A percentile compares a stretch with the other conserved stretches of the same genome.
Evolutionary conservation across 345 rosid genomes (phyloP).

Genomic region (Psidium friedrichsthalianum): DNA sequence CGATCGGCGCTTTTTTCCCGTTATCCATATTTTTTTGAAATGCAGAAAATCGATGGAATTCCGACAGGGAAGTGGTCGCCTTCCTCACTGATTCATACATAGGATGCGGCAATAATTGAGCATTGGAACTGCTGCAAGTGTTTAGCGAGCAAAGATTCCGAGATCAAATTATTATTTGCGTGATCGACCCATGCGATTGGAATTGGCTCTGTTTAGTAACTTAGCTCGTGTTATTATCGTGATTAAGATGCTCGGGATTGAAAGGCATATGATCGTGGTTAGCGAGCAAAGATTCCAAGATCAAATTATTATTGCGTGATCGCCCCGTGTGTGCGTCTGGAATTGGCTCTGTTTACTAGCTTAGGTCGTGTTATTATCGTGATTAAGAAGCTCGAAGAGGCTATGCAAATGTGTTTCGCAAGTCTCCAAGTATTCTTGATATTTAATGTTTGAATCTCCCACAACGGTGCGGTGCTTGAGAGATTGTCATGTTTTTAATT

Average conservation of each 20-base stretch:
- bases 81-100: not conserved
- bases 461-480: accelerated
- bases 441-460: no score
- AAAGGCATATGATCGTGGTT: no score
- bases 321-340: accelerated
- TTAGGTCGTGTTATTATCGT: not conserved
- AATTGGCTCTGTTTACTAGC: not conserved
- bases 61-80: not conserved
- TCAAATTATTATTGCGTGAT: accelerated
- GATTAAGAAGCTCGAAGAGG: not conserved
- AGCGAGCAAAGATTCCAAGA: accelerated
- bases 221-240: no score
- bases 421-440: not conserved
- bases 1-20: not conserved
- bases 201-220: no score
- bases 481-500: not conserved
- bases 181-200: no score
- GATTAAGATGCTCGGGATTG: no score
- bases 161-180: no score
- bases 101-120: no score
- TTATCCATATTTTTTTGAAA: no score
- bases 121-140: no score
- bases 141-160: no score
- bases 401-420: not conserved
- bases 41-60: not conserved